Conservation (phyloP, 225 moss, liverwort and hornwort genomes). For the Pseudoscleropodium purum region DNA sequence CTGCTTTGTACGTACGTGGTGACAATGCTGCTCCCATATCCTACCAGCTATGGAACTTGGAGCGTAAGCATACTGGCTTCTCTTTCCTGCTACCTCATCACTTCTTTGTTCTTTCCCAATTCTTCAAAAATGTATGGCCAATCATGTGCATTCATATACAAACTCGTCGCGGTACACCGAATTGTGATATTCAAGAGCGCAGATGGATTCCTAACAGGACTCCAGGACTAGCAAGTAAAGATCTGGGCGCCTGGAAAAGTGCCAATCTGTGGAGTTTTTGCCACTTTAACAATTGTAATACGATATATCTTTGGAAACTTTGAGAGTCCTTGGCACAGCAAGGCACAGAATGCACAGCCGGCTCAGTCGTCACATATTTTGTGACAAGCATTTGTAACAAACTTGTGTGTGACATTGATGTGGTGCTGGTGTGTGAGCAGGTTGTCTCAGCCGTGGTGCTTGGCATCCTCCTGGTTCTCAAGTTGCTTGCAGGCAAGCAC, state of each 20-base stretch:
- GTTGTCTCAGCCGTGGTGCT: neutral
- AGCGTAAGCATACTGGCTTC: neutral
- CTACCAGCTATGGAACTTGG: neutral
- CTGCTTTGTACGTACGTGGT: neutral
- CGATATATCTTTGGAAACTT: neutral
- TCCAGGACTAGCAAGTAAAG: neutral
- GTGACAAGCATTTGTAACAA: neutral
- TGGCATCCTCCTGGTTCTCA: neutral
- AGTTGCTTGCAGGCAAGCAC: neutral
- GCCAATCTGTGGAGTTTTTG: no score
- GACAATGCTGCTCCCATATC: neutral
- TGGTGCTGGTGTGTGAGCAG: neutral
- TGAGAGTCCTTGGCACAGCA: no score
- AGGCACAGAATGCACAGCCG: neutral
- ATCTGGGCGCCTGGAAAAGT: no score
- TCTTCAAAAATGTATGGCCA: neutral
- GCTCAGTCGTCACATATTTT: neutral
- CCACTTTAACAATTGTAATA: no score
- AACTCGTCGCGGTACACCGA: neutral
- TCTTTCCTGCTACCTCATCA: neutral
- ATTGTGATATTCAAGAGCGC: neutral
- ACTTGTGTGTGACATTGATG: neutral
- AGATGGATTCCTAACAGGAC: neutral
- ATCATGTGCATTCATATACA: no score
- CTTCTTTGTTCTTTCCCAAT: no score